phyloP scores from a whole-genome alignment of 306 rosid genomes.

The Rosa rugosa region DNA sequence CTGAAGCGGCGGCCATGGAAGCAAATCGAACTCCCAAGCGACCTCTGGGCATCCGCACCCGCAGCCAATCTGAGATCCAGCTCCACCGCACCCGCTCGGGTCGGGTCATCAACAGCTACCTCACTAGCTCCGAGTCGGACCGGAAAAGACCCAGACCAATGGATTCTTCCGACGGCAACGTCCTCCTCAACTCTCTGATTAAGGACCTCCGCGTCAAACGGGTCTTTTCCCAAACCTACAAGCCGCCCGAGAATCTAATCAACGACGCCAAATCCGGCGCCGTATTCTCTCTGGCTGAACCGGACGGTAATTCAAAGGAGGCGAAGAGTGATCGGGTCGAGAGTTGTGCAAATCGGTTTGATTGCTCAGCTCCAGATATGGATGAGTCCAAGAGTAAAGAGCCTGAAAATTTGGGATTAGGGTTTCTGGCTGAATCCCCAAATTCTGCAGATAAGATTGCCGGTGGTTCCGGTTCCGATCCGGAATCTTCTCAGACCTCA shows the following conservation, averaged over 20 bases:
- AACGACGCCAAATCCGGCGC: not conserved
- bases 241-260: not conserved
- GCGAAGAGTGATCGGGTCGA: slow-evolving; percentile 10
- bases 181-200: slow-evolving; percentile 10
- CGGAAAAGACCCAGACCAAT: slow-evolving; percentile 12
- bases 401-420: slow-evolving; percentile 20
- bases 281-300: not conserved
- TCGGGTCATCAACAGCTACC: not conserved
- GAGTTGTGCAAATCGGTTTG: not conserved
- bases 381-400: not conserved
- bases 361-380: not conserved
- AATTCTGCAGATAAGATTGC: not conserved
- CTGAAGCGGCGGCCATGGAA: slow-evolving; percentile 38
- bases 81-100: slow-evolving; percentile 33
- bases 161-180: not conserved
- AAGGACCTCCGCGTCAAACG: slow-evolving; percentile 76
- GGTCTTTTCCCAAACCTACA: slow-evolving; percentile 51
- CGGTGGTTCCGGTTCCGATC: slow-evolving; percentile 10
- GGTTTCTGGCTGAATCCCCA: slow-evolving; percentile 19
- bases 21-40: slow-evolving; percentile 21
- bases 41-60: slow-evolving; percentile 19
- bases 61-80: slow-evolving; percentile 27
- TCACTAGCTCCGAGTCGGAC: not conserved
- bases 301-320: not conserved
- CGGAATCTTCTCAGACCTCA: slow-evolving; percentile 24